These are phyloP conservation scores for Zelopaecilomyces penicillatus DNA, from an alignment of 2,329 filamentous ascomycete species.

Conservation along the genomic window DNA sequence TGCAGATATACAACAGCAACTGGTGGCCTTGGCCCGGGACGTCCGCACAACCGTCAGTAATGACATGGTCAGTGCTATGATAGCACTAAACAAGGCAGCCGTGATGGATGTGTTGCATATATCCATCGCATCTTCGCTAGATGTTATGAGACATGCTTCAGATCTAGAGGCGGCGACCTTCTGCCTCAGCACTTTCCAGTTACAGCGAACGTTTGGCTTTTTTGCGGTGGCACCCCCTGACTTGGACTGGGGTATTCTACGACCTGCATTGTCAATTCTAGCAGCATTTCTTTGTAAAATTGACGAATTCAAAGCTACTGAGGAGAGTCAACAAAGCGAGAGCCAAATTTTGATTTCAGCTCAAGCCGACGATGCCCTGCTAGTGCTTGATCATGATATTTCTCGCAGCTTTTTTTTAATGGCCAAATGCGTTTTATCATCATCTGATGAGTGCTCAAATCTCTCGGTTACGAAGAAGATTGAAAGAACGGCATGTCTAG, in stretches of 20 bases:
- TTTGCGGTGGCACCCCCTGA: conserved; percentile 34
- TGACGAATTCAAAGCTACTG: conserved; percentile 30
- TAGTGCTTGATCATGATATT: conserved; percentile 41
- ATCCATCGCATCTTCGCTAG: conserved; percentile 40
- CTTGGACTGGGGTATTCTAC: conserved; percentile 41
- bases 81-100: conserved; percentile 43
- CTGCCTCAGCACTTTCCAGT: conserved; percentile 40
- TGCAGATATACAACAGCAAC: conserved; percentile 47
- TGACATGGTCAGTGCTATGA: conserved; percentile 40
- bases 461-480: conserved; percentile 10
- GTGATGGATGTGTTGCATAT: conserved; percentile 44
- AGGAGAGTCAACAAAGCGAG: conserved; percentile 30
- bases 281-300: conserved; percentile 39
- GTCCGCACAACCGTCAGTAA: conserved; percentile 33
- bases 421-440: conserved; percentile 30
- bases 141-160: conserved; percentile 39
- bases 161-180: conserved; percentile 40
- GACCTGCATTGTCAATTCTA: conserved; percentile 36
- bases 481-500: conserved; percentile 27
- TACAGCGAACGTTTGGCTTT: conserved; percentile 43
- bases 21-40: conserved; percentile 40
- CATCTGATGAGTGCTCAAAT: conserved; percentile 4
- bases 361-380: conserved; percentile 37
- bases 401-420: conserved; percentile 40
- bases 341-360: conserved; percentile 30